Percentiles rank a stretch among this genome's conserved stretches.
Evolutionary conservation across 2,329 filamentous ascomycete genomes (phyloP).

Genomic region (Daldinia eschscholtzii): DNA sequence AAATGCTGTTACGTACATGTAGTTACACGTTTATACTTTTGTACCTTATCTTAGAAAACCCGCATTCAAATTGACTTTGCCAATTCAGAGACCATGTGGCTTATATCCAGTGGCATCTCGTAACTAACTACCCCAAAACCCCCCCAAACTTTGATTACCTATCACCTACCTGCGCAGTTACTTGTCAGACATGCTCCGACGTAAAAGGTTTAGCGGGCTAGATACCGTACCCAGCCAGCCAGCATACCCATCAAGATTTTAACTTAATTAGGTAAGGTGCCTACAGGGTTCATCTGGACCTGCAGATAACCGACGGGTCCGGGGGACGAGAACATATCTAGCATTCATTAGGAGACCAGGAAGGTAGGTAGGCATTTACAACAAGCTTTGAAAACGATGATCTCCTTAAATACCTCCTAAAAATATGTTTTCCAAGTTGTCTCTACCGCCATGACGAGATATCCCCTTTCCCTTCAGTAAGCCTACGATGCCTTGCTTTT

Average conservation of each 20-base stretch:
- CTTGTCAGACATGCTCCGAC: constrained; percentile 11
- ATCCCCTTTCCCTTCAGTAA: not conserved
- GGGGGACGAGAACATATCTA: not conserved
- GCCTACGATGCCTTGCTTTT: not conserved
- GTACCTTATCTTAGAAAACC: constrained; percentile 1
- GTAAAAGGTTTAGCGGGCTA: constrained; percentile 25
- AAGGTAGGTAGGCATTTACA: too few species aligned
- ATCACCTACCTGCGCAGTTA: not conserved
- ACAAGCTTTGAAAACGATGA: not conserved
- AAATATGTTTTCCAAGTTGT: not conserved
- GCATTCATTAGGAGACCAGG: not conserved
- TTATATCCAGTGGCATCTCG: constrained; percentile 28
- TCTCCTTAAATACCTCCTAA: not conserved
- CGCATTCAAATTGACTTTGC: constrained; percentile 1
- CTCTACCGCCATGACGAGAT: not conserved
- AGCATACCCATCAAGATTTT: not conserved
- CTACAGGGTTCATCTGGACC: not conserved
- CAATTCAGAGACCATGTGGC: constrained; percentile 33
- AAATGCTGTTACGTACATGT: not conserved
- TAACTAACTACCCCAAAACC: not conserved
- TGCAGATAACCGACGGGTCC: constrained; percentile 1
- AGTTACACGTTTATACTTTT: not conserved
- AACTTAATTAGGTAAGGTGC: not conserved
- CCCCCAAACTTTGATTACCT: not conserved
- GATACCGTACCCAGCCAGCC: constrained; percentile 1